Evolutionary conservation across 139 green algal species (phyloP).

Genomic region (Parachlorella kessleri): DNA sequence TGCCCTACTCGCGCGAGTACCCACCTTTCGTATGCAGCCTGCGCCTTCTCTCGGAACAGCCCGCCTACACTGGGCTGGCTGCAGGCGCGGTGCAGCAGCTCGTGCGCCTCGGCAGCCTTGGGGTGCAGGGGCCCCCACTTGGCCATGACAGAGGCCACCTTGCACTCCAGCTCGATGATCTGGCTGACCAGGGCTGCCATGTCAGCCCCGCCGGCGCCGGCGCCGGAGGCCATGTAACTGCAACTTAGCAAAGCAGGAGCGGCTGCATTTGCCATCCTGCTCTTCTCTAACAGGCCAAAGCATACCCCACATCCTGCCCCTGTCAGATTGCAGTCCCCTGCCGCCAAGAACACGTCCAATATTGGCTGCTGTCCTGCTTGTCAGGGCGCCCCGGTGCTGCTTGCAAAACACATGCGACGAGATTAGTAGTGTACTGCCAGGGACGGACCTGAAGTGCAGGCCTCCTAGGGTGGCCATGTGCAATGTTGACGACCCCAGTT

Average conservation of each 20-base stretch:
- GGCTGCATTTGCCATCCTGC: too few relatives aligned
- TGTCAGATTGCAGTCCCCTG: neutral
- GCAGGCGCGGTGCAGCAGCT: conserved; percentile 33
- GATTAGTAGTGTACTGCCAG: too few relatives aligned
- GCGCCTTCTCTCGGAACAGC: neutral
- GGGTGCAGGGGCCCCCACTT: conserved; percentile 22
- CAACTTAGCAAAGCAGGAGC: neutral
- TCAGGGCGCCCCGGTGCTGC: too few relatives aligned
- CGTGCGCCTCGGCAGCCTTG: conserved; percentile 19
- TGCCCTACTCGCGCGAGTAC: too few relatives aligned
- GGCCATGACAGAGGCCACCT: conserved; percentile 21
- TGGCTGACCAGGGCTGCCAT: neutral
- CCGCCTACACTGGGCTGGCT: conserved; percentile 2
- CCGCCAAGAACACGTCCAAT: too few relatives aligned
- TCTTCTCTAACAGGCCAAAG: neutral
- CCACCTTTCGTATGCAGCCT: too few relatives aligned
- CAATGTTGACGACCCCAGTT: neutral
- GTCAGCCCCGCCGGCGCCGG: too few relatives aligned
- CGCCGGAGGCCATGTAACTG: neutral
- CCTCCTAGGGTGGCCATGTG: too few relatives aligned
- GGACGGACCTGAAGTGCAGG: too few relatives aligned
- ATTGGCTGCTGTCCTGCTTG: too few relatives aligned
- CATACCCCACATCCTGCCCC: neutral
- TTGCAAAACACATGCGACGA: too few relatives aligned
- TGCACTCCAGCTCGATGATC: conserved; percentile 23